Percentiles rank a stretch among this genome's conserved stretches.
These are phyloP conservation scores for Talaromyces islandicus DNA, from an alignment of 2,329 filamentous ascomycete species.

Conservation along the genomic window DNA sequence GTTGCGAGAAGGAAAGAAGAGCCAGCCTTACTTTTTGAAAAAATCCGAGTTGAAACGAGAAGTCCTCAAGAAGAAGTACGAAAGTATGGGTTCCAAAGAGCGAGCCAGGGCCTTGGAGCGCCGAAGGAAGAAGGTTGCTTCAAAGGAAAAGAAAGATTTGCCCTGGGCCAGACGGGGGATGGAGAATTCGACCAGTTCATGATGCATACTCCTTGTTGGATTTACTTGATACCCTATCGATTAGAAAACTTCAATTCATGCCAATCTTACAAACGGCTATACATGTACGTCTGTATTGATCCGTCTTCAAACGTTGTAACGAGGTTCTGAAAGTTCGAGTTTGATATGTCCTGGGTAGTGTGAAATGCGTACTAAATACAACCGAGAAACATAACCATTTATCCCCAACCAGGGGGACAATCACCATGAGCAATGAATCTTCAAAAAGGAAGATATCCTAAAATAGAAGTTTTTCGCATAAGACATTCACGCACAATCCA, in stretches of 20 bases:
- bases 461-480: slow-evolving; percentile 10
- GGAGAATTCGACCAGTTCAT: neutral
- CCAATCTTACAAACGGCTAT: neutral
- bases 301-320: neutral
- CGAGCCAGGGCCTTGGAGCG: slow-evolving; percentile 79
- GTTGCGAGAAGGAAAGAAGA: slow-evolving; percentile 75
- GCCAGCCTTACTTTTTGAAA: slow-evolving; percentile 84
- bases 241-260: neutral
- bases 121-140: slow-evolving; percentile 79
- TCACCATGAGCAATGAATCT: neutral
- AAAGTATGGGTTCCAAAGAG: slow-evolving; percentile 77
- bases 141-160: slow-evolving; percentile 77
- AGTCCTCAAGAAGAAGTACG: slow-evolving; percentile 71
- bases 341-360: neutral
- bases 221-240: neutral
- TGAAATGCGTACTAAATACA: slow-evolving; percentile 3
- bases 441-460: slow-evolving; percentile 3
- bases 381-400: slow-evolving; percentile 9
- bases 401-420: slow-evolving; percentile 3
- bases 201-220: neutral
- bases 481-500: slow-evolving; percentile 7
- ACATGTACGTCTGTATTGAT: no score
- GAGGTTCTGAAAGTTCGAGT: neutral
- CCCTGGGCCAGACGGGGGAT: slow-evolving; percentile 46
- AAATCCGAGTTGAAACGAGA: slow-evolving; percentile 85